Conservation (phyloP, 2,329 filamentous ascomycete species). For the Microdochium bolleyi region DNA sequence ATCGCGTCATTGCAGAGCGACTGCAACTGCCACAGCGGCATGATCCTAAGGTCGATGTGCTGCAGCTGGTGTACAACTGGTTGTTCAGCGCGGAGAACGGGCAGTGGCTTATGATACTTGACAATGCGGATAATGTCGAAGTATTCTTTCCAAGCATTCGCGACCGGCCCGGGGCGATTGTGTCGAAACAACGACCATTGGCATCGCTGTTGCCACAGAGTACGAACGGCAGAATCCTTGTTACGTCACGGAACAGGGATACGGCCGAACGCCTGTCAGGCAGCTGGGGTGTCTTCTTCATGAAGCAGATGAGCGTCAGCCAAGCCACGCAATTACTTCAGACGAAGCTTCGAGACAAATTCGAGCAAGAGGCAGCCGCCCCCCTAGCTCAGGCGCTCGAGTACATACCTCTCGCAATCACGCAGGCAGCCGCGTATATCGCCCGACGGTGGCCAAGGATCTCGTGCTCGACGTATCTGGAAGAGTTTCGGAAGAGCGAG, state of each 20-base stretch:
- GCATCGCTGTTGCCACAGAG: not conserved
- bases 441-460: constrained; percentile 17
- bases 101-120: too few species aligned
- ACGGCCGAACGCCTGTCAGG: not conserved
- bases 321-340: not conserved
- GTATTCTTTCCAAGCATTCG: not conserved
- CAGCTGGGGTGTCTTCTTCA: not conserved
- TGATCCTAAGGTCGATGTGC: not conserved
- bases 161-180: not conserved
- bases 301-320: not conserved
- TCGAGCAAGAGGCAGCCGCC: not conserved
- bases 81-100: too few species aligned
- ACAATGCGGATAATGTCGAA: too few species aligned
- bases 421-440: not conserved
- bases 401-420: too few species aligned
- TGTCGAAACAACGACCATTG: not conserved
- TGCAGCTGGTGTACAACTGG: not conserved
- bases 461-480: constrained; percentile 5
- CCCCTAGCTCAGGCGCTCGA: constrained; percentile 12
- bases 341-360: not conserved
- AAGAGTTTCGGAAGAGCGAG: constrained; percentile 2
- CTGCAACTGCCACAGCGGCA: not conserved
- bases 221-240: not conserved
- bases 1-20: not conserved
- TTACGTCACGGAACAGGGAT: constrained; percentile 1